phyloP scores from a whole-genome alignment of 352 stramenopile genomes.

The Phytophthora crassamura region DNA sequence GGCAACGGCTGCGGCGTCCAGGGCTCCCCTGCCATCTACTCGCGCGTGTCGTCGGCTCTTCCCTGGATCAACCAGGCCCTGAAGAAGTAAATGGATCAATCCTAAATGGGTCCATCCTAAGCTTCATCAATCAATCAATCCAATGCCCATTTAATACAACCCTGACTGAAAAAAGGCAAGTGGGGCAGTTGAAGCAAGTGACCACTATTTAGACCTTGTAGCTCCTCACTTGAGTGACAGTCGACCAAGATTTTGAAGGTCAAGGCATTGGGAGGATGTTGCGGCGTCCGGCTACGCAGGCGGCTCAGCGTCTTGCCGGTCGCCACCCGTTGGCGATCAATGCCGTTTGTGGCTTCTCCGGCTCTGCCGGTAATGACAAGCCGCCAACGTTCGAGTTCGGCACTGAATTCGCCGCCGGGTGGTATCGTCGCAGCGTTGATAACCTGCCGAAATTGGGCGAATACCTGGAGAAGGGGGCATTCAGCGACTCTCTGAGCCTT shows the following conservation, averaged over 20 bases:
- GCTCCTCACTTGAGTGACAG: too few species aligned
- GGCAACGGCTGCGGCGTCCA: slow-evolving; percentile 42
- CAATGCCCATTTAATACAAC: too few species aligned
- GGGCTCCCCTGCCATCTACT: slow-evolving; percentile 28
- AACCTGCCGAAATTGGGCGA: slow-evolving; percentile 40
- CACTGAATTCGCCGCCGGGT: slow-evolving; percentile 4
- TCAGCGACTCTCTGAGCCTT: slow-evolving; percentile 21
- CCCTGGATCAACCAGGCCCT: slow-evolving; percentile 28
- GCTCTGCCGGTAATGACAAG: slow-evolving; percentile 1
- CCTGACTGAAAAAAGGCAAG: too few species aligned
- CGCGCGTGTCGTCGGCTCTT: slow-evolving; percentile 31
- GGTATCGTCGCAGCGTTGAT: slow-evolving; percentile 31
- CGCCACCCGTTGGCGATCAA: not conserved
- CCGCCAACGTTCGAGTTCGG: slow-evolving; percentile 28
- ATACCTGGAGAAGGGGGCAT: slow-evolving; percentile 35
- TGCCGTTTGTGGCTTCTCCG: slow-evolving; percentile 15
- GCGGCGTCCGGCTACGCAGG: not conserved
- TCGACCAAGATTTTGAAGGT: too few species aligned
- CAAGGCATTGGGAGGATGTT: not conserved
- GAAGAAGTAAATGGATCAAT: slow-evolving; percentile 26
- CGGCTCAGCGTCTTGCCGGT: not conserved
- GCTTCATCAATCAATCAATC: slow-evolving; percentile 1
- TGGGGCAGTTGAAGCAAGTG: too few species aligned
- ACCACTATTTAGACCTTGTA: not conserved
- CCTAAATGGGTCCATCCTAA: too few species aligned